Evolutionary conservation across 176 grass and related monocot species (phyloP).

Genomic region (Areca catechu): DNA sequence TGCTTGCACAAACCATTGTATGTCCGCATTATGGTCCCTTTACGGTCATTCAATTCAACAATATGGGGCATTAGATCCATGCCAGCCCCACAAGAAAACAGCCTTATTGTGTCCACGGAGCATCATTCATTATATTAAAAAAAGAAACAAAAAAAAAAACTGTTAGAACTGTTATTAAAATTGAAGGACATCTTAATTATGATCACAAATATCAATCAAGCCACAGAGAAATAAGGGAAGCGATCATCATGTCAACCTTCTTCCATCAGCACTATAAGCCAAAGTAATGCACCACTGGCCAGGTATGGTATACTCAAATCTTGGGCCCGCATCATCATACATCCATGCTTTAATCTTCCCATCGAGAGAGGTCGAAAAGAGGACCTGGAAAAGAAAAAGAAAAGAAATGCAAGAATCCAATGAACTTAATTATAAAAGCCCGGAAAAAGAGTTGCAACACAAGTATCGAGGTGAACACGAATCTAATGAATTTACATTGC

Average conservation of each 20-base stretch:
- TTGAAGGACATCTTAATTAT: too few relatives aligned
- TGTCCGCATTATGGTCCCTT: constrained; percentile 16
- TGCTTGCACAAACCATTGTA: constrained; percentile 19
- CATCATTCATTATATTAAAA: neutral
- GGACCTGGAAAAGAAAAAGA: constrained; percentile 18
- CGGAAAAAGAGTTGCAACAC: too few relatives aligned
- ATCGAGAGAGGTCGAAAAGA: constrained; percentile 27
- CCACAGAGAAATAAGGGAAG: too few relatives aligned
- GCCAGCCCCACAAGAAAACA: constrained; percentile 33
- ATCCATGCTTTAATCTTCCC: constrained; percentile 34
- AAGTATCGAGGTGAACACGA: too few relatives aligned
- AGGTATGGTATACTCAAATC: constrained; percentile 15
- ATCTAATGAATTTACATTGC: too few relatives aligned
- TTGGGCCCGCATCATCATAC: constrained; percentile 16
- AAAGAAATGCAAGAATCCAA: neutral
- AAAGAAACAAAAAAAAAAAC: too few relatives aligned
- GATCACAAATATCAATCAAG: too few relatives aligned
- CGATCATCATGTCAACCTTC: constrained; percentile 3
- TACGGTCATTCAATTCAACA: constrained; percentile 23
- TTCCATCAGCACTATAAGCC: constrained; percentile 23
- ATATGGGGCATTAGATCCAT: constrained; percentile 14
- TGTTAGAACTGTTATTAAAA: neutral
- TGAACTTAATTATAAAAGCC: too few relatives aligned
- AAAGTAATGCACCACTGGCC: constrained; percentile 18
- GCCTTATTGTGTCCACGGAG: neutral